Evolutionary conservation across 768 basidiomycete genomes (phyloP), one percentile per base, ranked within the genome.

Genomic region (Tylopilus cervinicoccineus): DNA sequence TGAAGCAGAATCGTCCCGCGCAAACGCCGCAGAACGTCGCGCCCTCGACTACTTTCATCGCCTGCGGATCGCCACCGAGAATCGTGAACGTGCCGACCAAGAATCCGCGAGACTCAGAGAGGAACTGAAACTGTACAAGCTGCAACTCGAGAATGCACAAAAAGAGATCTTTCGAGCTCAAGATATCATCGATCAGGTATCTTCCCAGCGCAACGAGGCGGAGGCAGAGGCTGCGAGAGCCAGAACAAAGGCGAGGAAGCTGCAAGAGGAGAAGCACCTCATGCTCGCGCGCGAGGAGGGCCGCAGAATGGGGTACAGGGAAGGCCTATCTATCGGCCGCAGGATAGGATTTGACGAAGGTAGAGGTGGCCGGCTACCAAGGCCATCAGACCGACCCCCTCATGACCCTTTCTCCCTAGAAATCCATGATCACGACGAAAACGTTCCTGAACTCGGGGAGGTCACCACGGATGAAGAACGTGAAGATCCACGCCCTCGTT

Each of bases 41-140:
- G 74, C 74, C n/a, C 62, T 74, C 37, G 76, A 76, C 38, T 68
- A 76, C 51, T 74, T 73, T 20, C 61, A 66, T 44, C 67, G 71
- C 22, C 62, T 77, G 47, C 70, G 69, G 39, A 59, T 65, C 33
- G 70, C 69, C 10, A 73, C 70, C 23, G 72, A 74, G 12, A 69
- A 65, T 28, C 69, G 74, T 33, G 52, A 67, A 7, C 59, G 60
- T 12, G 60, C 74, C 1, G 71, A 76, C 51, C 69, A 68, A 19
- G 73, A 76, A 4, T 53, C 64, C 0, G 62, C 67, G 12, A 62
- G 69, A 29, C 61, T 66, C 4, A 60, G 61, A 36, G 73, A 76
- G 53, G 76, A 78, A 51, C 62, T 78, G 31, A 68, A 66, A 41
- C 47, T 74, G 51, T 76, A 77, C 63, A 74, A 75, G 55, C 44